Evolutionary conservation across 352 stramenopile genomes (phyloP).

Genomic region (Poterioochromonas sp.): DNA sequence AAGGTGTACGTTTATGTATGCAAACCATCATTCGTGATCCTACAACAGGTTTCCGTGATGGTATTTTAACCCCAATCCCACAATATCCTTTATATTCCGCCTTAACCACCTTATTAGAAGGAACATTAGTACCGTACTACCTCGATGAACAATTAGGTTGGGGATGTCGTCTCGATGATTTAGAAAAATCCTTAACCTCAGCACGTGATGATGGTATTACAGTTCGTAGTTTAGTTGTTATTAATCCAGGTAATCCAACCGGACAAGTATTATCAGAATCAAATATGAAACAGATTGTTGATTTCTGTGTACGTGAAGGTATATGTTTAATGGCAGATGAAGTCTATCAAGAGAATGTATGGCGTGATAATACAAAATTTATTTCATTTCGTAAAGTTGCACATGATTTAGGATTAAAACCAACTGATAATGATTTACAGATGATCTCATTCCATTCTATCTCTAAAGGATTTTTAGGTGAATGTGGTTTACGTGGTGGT

Average conservation of each 20-base stretch:
- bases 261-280: slow-evolving; percentile 71
- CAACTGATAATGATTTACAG: slow-evolving; percentile 71
- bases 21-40: slow-evolving; percentile 67
- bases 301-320: slow-evolving; percentile 80
- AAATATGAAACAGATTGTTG: slow-evolving; percentile 86
- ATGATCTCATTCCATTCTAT: slow-evolving; percentile 96
- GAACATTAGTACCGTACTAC: slow-evolving; percentile 89
- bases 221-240: slow-evolving; percentile 88
- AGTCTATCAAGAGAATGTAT: slow-evolving; percentile 99
- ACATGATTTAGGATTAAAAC: slow-evolving; percentile 64
- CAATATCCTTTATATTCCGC: slow-evolving; percentile 99
- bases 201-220: slow-evolving; percentile 74
- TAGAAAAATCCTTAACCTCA: slow-evolving; percentile 74
- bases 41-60: slow-evolving; percentile 45
- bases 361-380: slow-evolving; percentile 53
- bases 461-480: slow-evolving; percentile 96
- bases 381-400: slow-evolving; percentile 51
- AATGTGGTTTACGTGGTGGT: slow-evolving; percentile 57
- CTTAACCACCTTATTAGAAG: slow-evolving; percentile 85
- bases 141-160: slow-evolving; percentile 89
- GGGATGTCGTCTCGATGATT: slow-evolving; percentile 68
- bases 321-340: slow-evolving; percentile 94
- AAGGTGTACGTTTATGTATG: slow-evolving; percentile 82
- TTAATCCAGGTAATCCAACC: slow-evolving; percentile 99
- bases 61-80: slow-evolving; percentile 91